These are phyloP conservation scores for Fagus sylvatica DNA, from an alignment of 306 rosid species.

Conservation along the genomic window DNA sequence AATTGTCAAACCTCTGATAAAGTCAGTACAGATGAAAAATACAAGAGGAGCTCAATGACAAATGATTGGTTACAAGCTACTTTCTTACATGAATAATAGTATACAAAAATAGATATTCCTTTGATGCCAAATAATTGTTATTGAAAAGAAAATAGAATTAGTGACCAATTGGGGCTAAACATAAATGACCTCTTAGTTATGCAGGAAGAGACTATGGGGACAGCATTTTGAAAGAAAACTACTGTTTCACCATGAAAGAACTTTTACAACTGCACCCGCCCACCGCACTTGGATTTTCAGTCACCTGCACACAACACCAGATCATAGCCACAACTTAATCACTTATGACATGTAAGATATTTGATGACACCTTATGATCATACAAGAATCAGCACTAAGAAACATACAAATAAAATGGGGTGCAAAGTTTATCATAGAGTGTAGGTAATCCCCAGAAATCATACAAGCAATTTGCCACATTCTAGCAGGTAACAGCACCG, in stretches of 20 bases:
- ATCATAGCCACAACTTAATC: not conserved
- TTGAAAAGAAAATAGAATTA: not conserved
- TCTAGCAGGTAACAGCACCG: not conserved
- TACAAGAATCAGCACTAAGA: not conserved
- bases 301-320: constrained; percentile 60
- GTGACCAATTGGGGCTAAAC: not conserved
- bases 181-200: not conserved
- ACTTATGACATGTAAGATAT: not conserved
- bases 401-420: not conserved
- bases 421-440: not conserved
- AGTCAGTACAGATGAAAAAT: not conserved
- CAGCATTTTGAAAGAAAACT: constrained; percentile 23
- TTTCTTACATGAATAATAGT: not conserved
- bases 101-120: not conserved
- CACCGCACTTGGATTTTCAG: constrained; percentile 90
- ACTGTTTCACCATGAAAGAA: constrained; percentile 89
- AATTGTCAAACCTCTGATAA: too few relatives aligned
- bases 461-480: not conserved
- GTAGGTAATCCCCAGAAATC: not conserved
- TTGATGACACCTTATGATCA: constrained; percentile 3
- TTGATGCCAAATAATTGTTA: not conserved
- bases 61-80: not conserved
- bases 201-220: not conserved
- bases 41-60: not conserved
- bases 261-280: constrained; percentile 96